Evolutionary conservation across 139 green algal genomes (phyloP).

Genomic region (Medakamo hakoo): DNA sequence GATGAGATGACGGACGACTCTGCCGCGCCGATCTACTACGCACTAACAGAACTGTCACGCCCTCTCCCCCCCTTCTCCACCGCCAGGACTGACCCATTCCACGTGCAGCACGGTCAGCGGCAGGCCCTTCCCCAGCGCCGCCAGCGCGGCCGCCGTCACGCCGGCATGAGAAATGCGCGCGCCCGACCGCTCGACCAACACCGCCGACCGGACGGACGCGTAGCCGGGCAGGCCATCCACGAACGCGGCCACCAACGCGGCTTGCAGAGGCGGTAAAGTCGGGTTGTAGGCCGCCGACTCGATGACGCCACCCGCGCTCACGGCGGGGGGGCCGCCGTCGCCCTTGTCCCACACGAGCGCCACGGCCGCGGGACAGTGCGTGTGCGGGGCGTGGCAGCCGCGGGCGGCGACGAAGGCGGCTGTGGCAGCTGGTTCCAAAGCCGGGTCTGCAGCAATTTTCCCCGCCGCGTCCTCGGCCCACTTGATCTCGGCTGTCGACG

Average conservation of each 20-base stretch:
- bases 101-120: background rate
- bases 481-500: background rate
- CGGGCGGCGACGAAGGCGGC: constrained; percentile 23
- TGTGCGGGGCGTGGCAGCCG: constrained; percentile 59
- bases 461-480: background rate
- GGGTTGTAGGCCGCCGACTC: constrained; percentile 80
- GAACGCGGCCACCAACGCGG: constrained; percentile 22
- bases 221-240: background rate
- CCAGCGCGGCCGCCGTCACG: background rate
- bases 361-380: constrained; percentile 44
- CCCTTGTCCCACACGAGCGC: constrained; percentile 31
- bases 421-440: constrained; percentile 19
- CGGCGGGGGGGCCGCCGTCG: constrained; percentile 1
- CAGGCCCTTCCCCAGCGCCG: background rate
- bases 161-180: background rate
- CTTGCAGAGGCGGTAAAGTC: constrained; percentile 54
- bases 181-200: background rate
- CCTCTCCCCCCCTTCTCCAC: background rate
- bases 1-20: no score
- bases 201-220: background rate
- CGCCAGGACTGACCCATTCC: background rate
- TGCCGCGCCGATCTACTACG: no score
- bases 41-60: background rate
- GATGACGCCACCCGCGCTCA: constrained; percentile 50
- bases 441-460: background rate